Base-by-base conservation (phyloP, 768 basidiomycete species). In the Suillus placidus region DNA sequence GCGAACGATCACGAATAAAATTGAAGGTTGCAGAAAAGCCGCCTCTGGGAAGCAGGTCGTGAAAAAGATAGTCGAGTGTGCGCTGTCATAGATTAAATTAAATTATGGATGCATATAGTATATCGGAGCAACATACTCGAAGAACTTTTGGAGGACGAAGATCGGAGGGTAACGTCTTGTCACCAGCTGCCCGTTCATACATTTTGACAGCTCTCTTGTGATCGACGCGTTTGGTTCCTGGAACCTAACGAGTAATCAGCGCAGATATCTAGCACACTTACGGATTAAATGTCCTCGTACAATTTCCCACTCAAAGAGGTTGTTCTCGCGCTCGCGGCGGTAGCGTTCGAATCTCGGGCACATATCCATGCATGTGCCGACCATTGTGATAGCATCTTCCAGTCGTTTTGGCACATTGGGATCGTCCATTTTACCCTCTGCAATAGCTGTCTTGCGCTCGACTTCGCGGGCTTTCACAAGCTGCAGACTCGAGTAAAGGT, bases 291-390 rank as follows among this genome's bases (percentile, higher is more conserved):
- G 35, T 56, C 62, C 45, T 10, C 91, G 68, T 79, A 96, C 93
- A 67, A 84, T 87, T 81, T 97, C 95, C 86, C 89, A 91, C 70
- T 88, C 86, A 67, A 92, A 90, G 1, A 98, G 83, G 70, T 94
- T 93, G 74, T 93, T 92, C 74, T 95, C 93, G 67, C 89, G 85
- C 75, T 98, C 94, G 43, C 97, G 85, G 68, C 94, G 85, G 75
- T 97, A 95, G 34, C 93, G 85, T 77, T 99, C 97, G 72, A 94
- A 97, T 49, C 91, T 87, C 3, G 96, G 95, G 74, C 96, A 98
- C 95, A 98, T 97, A 66, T 93, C 90, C 80, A 83, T 79, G 72
- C 97, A 99, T 1, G 94, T 96, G 30, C 96, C 96, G 16, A 93
- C 87, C 74, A 98, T 90, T n/a, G 90, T 90, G 63, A 96, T 95